phyloP scores from a whole-genome alignment of 768 basidiomycete species.

The Clitopilus passeckerianus region DNA sequence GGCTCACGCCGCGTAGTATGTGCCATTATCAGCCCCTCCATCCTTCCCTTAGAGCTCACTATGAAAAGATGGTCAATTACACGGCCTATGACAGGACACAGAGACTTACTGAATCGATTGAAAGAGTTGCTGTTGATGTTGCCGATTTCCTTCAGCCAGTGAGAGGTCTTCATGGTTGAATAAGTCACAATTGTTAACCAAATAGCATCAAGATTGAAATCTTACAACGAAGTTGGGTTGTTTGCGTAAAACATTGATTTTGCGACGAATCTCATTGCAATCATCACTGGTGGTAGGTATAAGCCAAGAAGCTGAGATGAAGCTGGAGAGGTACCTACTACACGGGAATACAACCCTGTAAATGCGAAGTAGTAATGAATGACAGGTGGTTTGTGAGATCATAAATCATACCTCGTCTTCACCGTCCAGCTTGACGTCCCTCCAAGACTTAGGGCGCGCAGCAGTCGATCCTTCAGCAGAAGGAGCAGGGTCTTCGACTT shows the following conservation, averaged over 20 bases:
- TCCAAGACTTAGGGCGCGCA: slow-evolving; percentile 26
- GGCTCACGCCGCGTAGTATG: slow-evolving; percentile 38
- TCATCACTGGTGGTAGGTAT: slow-evolving; percentile 26
- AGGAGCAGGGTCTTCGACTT: slow-evolving; percentile 8
- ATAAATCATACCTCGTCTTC: slow-evolving; percentile 30
- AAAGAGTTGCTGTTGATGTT: slow-evolving; percentile 41
- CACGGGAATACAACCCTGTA: slow-evolving; percentile 19
- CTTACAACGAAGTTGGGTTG: slow-evolving; percentile 36
- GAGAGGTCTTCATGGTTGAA: slow-evolving; percentile 29
- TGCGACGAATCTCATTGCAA: slow-evolving; percentile 41
- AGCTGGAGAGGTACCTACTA: slow-evolving; percentile 16
- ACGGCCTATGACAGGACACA: not conserved
- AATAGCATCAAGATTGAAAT: not conserved
- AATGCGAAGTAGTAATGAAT: not conserved
- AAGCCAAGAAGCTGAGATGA: not conserved
- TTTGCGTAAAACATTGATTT: slow-evolving; percentile 36
- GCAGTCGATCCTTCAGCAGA: slow-evolving; percentile 2
- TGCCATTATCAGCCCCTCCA: slow-evolving; percentile 38
- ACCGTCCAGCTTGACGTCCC: slow-evolving; percentile 32
- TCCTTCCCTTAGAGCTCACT: slow-evolving; percentile 38
- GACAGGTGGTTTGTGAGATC: too few relatives aligned
- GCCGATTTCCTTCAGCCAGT: slow-evolving; percentile 41
- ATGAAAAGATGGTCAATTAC: not conserved
- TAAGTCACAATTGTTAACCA: not conserved
- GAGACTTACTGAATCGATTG: slow-evolving; percentile 35